Conservation (phyloP, 2,329 filamentous ascomycete genomes). For the Aspergillus costaricaensis region DNA sequence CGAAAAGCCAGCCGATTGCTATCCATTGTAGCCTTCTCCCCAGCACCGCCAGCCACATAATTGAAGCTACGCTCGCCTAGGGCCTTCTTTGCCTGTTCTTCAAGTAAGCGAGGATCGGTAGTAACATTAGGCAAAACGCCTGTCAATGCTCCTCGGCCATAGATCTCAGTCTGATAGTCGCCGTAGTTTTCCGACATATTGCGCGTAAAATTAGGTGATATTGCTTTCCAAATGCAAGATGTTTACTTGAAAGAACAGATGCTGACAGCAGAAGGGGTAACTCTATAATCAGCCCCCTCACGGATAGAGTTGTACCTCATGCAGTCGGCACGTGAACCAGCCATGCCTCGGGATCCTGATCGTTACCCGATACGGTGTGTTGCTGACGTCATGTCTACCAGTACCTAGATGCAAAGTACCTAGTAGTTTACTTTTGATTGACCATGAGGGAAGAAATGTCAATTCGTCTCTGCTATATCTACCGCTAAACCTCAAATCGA, state of each 20-base stretch:
- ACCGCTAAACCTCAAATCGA: no score
- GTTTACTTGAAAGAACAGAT: no score
- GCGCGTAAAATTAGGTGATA: not conserved
- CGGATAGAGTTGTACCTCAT: not conserved
- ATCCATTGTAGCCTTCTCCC: slow-evolving; percentile 62
- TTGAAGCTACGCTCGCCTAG: slow-evolving; percentile 56
- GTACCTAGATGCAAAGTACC: no score
- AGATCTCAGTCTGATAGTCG: slow-evolving; percentile 52
- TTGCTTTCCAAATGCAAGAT: no score
- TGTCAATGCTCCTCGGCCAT: slow-evolving; percentile 54
- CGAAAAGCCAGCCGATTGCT: slow-evolving; percentile 61
- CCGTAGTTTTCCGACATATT: slow-evolving; percentile 45
- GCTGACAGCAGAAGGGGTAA: no score
- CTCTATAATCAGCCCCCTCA: not conserved
- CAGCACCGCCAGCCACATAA: slow-evolving; percentile 65
- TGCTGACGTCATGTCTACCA: not conserved
- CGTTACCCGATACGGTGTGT: not conserved
- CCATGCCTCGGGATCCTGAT: not conserved
- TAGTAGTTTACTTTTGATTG: no score
- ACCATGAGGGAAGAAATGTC: no score
- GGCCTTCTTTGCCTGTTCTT: slow-evolving; percentile 55
- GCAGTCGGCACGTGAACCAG: not conserved
- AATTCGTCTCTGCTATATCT: no score
- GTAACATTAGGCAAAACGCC: slow-evolving; percentile 55
- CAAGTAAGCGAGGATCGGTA: slow-evolving; percentile 60